Base-by-base conservation (phyloP, 208 protist species). In the Endotrypanum monterogeii region DNA sequence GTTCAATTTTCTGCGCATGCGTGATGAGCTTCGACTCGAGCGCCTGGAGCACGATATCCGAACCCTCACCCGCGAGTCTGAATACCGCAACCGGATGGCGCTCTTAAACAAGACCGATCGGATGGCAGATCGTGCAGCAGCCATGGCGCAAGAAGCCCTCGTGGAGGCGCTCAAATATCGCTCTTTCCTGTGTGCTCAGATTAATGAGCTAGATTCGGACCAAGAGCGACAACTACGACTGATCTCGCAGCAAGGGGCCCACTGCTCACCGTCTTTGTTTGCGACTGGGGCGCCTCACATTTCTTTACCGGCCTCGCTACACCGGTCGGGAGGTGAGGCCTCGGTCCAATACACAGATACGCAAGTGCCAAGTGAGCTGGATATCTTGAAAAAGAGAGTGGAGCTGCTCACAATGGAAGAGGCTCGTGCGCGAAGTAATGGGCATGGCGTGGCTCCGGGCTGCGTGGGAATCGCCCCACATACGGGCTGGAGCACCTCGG, bases 401-500 rank as follows among this genome's bases (percentile, higher is more conserved):
- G 82, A 89, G 56, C 71, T 89, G 68, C 76, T 89, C 8, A 73
- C 63, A 4, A 83, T 89, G 82, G 85, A 89, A 67, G 75, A 83
- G 69, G 74, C 73, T 18, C 83, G 85, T 2, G 77, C 76, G n/a
- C 75, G 79, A 57, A 57, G 62, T 55, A 54, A 71, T 8, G 68
- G 50, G 37, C 74, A 71, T 67, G 54, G 67, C 41, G 46, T 65
- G 5, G 56, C 58, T 0, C 9, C 50, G 3, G 32, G 51, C 46
- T 56, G 41, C 51, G 44, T 32, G 51, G 12, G 50, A 25, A 39
- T 18, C 5, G 51, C 46, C 3, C 28, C 41, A 20, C 52, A 50
- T 0, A 65, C 50, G 52, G 50, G 9, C 18, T 37, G 67, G 39
- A 65, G 39, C 25, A 37, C 39, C 23, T 12, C 25, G 5, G 11